Percentiles rank a stretch among this genome's conserved stretches.
These are phyloP conservation scores for Nitzschia sp. DNA, from an alignment of 108 stramenopile genomes.

Conservation along the genomic window DNA sequence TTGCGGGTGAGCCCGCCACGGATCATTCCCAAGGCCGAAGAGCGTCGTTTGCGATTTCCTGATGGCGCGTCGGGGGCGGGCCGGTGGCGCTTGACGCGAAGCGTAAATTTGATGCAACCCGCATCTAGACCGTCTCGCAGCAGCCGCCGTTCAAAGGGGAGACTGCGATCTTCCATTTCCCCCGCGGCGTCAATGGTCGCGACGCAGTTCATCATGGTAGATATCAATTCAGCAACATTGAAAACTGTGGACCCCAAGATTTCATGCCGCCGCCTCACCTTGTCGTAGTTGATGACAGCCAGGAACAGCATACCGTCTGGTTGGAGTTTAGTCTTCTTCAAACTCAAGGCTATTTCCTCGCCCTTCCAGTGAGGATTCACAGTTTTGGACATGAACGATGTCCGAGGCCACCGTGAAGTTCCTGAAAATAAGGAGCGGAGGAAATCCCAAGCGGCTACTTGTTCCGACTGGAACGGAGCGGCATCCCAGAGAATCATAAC, in stretches of 20 bases:
- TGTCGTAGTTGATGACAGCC: conserved; percentile 55
- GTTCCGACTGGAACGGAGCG: conserved; percentile 17
- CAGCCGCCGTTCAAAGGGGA: conserved; percentile 12
- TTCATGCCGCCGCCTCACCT: conserved; percentile 38
- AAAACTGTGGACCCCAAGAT: conserved; percentile 51
- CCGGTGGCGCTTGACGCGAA: not conserved
- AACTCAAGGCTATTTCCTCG: conserved; percentile 12
- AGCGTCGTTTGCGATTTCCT: too few species aligned
- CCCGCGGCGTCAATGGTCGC: not conserved
- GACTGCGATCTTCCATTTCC: not conserved
- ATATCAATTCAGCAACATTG: conserved; percentile 41
- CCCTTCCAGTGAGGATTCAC: conserved; percentile 33
- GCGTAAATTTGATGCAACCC: conserved; percentile 18
- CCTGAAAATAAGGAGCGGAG: conserved; percentile 22
- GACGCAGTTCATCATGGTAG: not conserved
- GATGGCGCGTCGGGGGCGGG: too few species aligned
- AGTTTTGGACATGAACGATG: conserved; percentile 32
- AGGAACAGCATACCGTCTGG: conserved; percentile 47
- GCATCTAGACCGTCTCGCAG: not conserved
- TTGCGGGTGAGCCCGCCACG: too few species aligned
- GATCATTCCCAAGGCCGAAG: too few species aligned
- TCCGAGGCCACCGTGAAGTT: conserved; percentile 32
- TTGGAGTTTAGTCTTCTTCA: conserved; percentile 7
- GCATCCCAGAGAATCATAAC: conserved; percentile 53
- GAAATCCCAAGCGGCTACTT: conserved; percentile 26